Evolutionary conservation across 306 rosid genomes (phyloP).

Genomic region (Malus sieversii): DNA sequence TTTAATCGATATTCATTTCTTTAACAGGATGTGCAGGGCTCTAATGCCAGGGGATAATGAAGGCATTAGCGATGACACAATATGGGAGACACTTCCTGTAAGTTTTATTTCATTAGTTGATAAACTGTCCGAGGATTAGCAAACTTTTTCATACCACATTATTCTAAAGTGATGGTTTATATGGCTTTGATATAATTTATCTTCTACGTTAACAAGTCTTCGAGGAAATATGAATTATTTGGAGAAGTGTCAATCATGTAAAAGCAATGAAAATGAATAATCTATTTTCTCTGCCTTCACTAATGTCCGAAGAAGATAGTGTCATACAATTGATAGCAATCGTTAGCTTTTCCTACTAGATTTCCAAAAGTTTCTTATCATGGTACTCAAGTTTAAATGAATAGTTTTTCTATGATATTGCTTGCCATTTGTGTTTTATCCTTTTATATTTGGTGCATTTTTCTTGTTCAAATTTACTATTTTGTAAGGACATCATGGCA

Average conservation of each 20-base stretch:
- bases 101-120: constrained; percentile 23
- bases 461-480: not conserved
- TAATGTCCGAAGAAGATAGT: not conserved
- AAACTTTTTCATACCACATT: not conserved
- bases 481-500: not conserved
- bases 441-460: not conserved
- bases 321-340: not conserved
- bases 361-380: not conserved
- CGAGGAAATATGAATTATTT: not conserved
- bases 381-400: not conserved
- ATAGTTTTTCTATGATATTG: not conserved
- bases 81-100: constrained; percentile 98
- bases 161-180: not conserved
- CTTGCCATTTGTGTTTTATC: not conserved
- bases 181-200: not conserved
- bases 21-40: constrained; percentile 91
- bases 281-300: not conserved
- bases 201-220: not conserved
- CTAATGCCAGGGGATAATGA: constrained; percentile 95
- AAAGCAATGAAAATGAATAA: not conserved
- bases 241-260: too few relatives aligned
- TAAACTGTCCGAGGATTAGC: constrained; percentile 4
- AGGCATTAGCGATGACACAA: constrained; percentile 78
- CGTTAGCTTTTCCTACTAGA: not conserved
- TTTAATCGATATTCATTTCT: constrained; percentile 12